These are phyloP conservation scores for Eimeria falciformis DNA, from an alignment of 169 alveolate genomes.

Conservation along the genomic window DNA sequence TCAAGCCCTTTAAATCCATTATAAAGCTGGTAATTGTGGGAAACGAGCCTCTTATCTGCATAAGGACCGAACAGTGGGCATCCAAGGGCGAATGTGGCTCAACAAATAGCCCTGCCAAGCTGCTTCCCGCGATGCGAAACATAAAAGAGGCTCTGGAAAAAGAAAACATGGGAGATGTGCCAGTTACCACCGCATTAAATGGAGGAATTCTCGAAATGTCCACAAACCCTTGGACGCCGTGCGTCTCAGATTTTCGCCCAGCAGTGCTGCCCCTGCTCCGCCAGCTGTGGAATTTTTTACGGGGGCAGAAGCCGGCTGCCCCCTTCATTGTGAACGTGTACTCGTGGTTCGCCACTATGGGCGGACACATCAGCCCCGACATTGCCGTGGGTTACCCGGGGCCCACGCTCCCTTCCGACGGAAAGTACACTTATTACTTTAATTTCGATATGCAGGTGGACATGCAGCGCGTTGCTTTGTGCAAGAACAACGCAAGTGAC, in stretches of 20 bases:
- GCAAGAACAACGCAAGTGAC: slow-evolving; percentile 36
- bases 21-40: slow-evolving; percentile 49
- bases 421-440: slow-evolving; percentile 50
- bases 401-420: slow-evolving; percentile 21
- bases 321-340: slow-evolving; percentile 68
- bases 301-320: slow-evolving; percentile 46
- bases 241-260: slow-evolving; percentile 20
- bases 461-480: slow-evolving; percentile 70
- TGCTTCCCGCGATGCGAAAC: slow-evolving; percentile 70
- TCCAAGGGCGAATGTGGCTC: slow-evolving; percentile 65
- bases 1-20: slow-evolving; percentile 14
- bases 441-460: slow-evolving; percentile 72
- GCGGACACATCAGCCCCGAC: slow-evolving; percentile 54
- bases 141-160: background rate
- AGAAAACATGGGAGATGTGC: background rate
- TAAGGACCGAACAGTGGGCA: slow-evolving; percentile 56
- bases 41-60: slow-evolving; percentile 71
- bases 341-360: slow-evolving; percentile 71
- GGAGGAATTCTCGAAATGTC: slow-evolving; percentile 69
- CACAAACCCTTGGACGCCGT: slow-evolving; percentile 70
- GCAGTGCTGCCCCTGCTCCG: slow-evolving; percentile 41
- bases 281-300: slow-evolving; percentile 34
- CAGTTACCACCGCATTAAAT: slow-evolving; percentile 66
- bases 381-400: slow-evolving; percentile 33
- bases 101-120: slow-evolving; percentile 29